Conservation (phyloP, 2,329 filamentous ascomycete species). For the Scopulariopsis brevicaulis region DNA sequence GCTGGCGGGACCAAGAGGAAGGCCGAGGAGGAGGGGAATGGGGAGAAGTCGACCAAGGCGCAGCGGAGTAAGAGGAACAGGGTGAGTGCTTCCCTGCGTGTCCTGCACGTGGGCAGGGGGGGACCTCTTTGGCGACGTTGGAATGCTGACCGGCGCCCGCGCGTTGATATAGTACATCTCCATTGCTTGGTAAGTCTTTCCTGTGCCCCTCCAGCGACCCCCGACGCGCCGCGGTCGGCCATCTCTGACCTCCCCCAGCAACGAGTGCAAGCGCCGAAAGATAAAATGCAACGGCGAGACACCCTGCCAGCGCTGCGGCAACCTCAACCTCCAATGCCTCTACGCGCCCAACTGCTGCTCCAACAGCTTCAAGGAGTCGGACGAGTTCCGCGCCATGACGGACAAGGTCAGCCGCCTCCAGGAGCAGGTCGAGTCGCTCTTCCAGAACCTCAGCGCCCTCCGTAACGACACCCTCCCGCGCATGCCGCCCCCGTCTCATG, state of each 20-base stretch:
- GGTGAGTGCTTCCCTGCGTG: constrained; percentile 22
- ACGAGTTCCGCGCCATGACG: constrained; percentile 78
- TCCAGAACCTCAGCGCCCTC: constrained; percentile 46
- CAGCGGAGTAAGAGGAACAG: constrained; percentile 50
- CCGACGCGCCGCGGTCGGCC: background rate
- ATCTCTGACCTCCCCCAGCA: constrained; percentile 27
- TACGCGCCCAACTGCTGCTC: constrained; percentile 57
- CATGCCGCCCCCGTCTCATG: constrained; percentile 1
- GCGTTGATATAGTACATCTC: constrained; percentile 39
- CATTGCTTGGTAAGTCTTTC: constrained; percentile 44
- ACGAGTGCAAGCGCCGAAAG: constrained; percentile 65
- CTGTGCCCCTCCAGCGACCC: background rate
- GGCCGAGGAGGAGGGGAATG: constrained; percentile 13
- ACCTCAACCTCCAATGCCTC: constrained; percentile 53
- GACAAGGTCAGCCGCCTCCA: constrained; percentile 65
- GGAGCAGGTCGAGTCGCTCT: constrained; percentile 72
- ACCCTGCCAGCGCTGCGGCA: constrained; percentile 56
- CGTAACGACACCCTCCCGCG: constrained; percentile 3
- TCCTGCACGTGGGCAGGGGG: constrained; percentile 1
- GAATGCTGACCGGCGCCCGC: background rate
- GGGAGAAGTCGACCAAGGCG: constrained; percentile 24
- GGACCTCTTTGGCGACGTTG: background rate
- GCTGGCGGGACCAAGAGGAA: constrained; percentile 18
- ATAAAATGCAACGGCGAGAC: constrained; percentile 65
- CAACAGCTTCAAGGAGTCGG: constrained; percentile 82